Percentiles rank a stretch among this genome's conserved stretches.
phyloP scores from a whole-genome alignment of 306 rosid genomes.

The Trifolium repens region DNA sequence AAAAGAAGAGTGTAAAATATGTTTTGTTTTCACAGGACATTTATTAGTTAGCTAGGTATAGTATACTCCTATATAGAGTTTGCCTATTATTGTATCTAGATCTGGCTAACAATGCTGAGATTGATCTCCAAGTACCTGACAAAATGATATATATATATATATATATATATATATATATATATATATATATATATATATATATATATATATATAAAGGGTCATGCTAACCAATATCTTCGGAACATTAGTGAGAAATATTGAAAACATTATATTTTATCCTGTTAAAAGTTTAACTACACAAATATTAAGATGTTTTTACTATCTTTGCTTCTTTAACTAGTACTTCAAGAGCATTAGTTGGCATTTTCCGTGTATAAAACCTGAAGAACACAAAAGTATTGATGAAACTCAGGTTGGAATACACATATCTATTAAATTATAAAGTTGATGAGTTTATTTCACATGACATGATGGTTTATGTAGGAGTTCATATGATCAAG shows the following conservation, averaged over 20 bases:
- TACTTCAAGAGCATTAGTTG: neutral
- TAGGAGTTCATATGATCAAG: neutral
- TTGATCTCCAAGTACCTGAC: conserved; percentile 33
- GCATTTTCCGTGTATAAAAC: neutral
- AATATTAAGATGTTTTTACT: no score
- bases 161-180: neutral
- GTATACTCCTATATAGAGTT: conserved; percentile 8
- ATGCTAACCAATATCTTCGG: no score
- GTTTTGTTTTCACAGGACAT: conserved; percentile 36
- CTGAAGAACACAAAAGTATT: neutral
- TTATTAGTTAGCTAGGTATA: neutral
- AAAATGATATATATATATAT: conserved; percentile 16
- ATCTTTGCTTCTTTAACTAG: neutral
- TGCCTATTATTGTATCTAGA: neutral
- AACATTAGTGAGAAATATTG: no score
- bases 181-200: neutral
- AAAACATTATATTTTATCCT: no score
- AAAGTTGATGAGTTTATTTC: conserved; percentile 23
- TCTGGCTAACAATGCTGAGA: conserved; percentile 36
- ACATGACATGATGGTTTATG: no score
- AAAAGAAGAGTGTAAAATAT: conserved; percentile 31
- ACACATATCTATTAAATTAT: conserved; percentile 36
- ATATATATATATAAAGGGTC: neutral
- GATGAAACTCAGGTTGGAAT: conserved; percentile 39
- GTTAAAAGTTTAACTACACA: no score